Conservation (phyloP, 192 early-diverging fungal species). For the Backusella parvicylindrica region DNA sequence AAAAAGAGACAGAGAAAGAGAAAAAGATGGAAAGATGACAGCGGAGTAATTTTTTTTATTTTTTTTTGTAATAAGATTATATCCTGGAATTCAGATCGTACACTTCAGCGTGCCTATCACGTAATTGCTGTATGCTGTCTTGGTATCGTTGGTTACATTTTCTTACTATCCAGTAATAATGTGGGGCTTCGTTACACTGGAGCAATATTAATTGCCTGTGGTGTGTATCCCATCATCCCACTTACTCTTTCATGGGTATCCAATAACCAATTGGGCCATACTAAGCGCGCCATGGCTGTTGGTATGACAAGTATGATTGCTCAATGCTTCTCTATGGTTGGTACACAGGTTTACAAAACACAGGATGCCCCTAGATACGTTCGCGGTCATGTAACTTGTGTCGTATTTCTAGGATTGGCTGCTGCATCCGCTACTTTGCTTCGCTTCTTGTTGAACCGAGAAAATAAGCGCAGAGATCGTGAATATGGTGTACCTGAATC, state of each 20-base stretch:
- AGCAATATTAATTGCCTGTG: constrained; percentile 36
- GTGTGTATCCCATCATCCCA: constrained; percentile 42
- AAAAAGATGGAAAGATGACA: neutral
- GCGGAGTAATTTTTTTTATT: neutral
- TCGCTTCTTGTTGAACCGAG: constrained; percentile 25
- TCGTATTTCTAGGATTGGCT: constrained; percentile 15
- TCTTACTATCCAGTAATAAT: constrained; percentile 35
- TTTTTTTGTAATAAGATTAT: constrained; percentile 10
- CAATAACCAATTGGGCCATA: constrained; percentile 57
- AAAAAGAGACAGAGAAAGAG: no score
- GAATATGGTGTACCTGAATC: constrained; percentile 8
- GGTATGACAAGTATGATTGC: constrained; percentile 51
- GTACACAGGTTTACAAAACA: constrained; percentile 56
- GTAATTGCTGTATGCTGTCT: constrained; percentile 30
- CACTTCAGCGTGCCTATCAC: constrained; percentile 40
- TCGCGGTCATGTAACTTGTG: constrained; percentile 40
- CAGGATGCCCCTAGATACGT: constrained; percentile 48
- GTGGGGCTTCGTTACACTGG: constrained; percentile 25
- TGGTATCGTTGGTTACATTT: constrained; percentile 42
- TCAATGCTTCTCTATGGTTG: constrained; percentile 48
- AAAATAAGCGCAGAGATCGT: constrained; percentile 29
- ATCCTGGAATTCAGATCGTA: constrained; percentile 47
- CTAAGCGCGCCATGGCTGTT: constrained; percentile 54
- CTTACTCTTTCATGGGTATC: constrained; percentile 50
- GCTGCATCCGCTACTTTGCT: constrained; percentile 15